A percentile compares a stretch with the other conserved stretches of the same genome.
These are phyloP conservation scores for Ustilago cynodontis DNA, from an alignment of 1,284 basidiomycete species.

Conservation along the genomic window DNA sequence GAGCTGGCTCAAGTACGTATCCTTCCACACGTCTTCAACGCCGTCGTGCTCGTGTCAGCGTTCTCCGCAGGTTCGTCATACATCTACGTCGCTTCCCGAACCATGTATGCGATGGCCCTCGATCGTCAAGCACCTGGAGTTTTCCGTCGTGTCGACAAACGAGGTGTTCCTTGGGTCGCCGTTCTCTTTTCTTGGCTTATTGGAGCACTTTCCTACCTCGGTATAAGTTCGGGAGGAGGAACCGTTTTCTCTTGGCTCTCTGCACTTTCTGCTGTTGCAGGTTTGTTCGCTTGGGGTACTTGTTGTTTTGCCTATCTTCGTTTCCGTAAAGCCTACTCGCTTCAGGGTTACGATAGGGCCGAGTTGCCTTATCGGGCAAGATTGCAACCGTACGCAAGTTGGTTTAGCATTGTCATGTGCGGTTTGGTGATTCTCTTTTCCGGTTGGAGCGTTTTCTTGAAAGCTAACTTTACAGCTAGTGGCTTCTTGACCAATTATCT, in stretches of 20 bases:
- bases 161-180: slow-evolving; percentile 82
- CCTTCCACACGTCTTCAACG: slow-evolving; percentile 77
- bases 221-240: slow-evolving; percentile 67
- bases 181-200: slow-evolving; percentile 80
- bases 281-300: slow-evolving; percentile 84
- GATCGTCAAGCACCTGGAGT: slow-evolving; percentile 81
- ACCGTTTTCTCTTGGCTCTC: slow-evolving; percentile 76
- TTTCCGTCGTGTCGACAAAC: slow-evolving; percentile 78
- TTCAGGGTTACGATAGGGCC: slow-evolving; percentile 76
- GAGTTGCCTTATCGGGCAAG: slow-evolving; percentile 72
- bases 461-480: slow-evolving; percentile 70
- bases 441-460: slow-evolving; percentile 71
- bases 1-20: slow-evolving; percentile 71
- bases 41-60: slow-evolving; percentile 80
- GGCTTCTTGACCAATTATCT: slow-evolving; percentile 85
- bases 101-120: slow-evolving; percentile 78
- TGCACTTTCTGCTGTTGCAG: slow-evolving; percentile 77
- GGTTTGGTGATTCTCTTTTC: slow-evolving; percentile 60
- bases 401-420: slow-evolving; percentile 52
- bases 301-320: slow-evolving; percentile 81
- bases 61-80: slow-evolving; percentile 88
- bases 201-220: slow-evolving; percentile 77
- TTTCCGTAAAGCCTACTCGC: slow-evolving; percentile 78
- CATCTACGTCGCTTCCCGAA: slow-evolving; percentile 84
- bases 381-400: slow-evolving; percentile 67